Evolutionary conservation across 2,329 filamentous ascomycete species (phyloP), one percentile per base, ranked within the genome.

Genomic region (Colletotrichum chrysophilum): DNA sequence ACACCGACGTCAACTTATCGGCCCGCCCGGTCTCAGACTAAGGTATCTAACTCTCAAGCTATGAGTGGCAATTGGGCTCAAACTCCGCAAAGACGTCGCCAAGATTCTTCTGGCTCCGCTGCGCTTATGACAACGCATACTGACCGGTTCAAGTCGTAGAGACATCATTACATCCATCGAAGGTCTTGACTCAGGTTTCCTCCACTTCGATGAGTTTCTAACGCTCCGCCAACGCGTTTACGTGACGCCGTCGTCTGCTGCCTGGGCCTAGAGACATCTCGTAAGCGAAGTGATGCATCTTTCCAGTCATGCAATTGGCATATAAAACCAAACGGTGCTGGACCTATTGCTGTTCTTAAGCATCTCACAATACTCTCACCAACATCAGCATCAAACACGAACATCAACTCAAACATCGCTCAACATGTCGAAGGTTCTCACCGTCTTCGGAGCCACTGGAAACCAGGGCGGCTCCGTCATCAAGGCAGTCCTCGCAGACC

Each of bases 391-490:
- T 24, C 5, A 52, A 13, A 3, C 9, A 48, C 38, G 6, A 4
- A 52, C n/a, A 13, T 0, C 43, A 21, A 52, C 10, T 4, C 12
- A 61, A 34, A n/a, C 16, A n/a, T n/a, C 30, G 18, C 13, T 43
- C 36, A 34, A 1, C n/a, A 80, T 79, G 78, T 77, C 75, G 1
- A 85, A 81, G 67, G 75, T 84, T 58, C 70, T 85, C 16, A 82
- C 81, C 14, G 85, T 88, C n/a, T 88, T 89, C 66, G 88, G 88
- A 30, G 87, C 86, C 68, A 89, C 88, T 4, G 88, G 88, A 71
- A 84, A 85, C 76, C 88, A 90, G 79, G 89, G 88, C 56, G 86
- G 86, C 43, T 88, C 87, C 34, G 86, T 90, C 34, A 83, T 89
- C 71, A 76, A 80, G 4, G 81, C 83, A 67, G 83, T 90, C 76